Evolutionary conservation across 306 rosid species (phyloP).

Genomic region (Begonia peltatifolia): DNA sequence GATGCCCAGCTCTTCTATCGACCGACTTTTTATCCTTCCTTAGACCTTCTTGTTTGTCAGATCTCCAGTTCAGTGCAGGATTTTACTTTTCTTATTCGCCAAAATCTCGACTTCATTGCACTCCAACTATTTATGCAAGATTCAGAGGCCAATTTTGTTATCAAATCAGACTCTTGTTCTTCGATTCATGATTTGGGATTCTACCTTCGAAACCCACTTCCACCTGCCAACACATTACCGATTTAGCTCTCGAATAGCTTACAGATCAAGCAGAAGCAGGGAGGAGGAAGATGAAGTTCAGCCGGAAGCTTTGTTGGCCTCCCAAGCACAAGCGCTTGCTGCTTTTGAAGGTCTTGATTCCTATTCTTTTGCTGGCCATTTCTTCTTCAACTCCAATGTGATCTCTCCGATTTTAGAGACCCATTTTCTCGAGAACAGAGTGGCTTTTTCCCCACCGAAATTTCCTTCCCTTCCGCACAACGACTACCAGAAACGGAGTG

Average conservation of each 20-base stretch:
- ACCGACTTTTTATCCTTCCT: too few species aligned
- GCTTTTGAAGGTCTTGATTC: slow-evolving; percentile 28
- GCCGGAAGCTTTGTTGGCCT: slow-evolving; percentile 26
- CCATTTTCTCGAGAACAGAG: slow-evolving; percentile 27
- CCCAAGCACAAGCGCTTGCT: slow-evolving; percentile 29
- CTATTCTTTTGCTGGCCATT: slow-evolving; percentile 33
- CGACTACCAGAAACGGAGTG: background rate
- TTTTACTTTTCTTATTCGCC: too few species aligned
- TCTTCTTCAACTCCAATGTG: slow-evolving; percentile 32
- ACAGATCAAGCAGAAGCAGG: background rate
- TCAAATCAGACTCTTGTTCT: background rate
- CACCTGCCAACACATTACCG: background rate
- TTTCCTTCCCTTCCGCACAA: background rate
- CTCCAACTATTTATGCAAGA: too few species aligned
- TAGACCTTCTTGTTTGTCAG: too few species aligned
- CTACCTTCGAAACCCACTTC: background rate
- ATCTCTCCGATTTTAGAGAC: slow-evolving; percentile 31
- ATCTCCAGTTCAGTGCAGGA: too few species aligned
- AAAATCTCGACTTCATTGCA: too few species aligned
- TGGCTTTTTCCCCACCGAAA: slow-evolving; percentile 6
- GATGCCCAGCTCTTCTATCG: too few species aligned
- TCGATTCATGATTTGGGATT: slow-evolving; percentile 1
- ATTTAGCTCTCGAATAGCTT: background rate
- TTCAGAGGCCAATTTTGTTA: too few species aligned
- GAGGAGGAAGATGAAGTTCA: slow-evolving; percentile 35